Evolutionary conservation across 2,329 filamentous ascomycete species (phyloP).

Genomic region (Anthostomella pinea): DNA sequence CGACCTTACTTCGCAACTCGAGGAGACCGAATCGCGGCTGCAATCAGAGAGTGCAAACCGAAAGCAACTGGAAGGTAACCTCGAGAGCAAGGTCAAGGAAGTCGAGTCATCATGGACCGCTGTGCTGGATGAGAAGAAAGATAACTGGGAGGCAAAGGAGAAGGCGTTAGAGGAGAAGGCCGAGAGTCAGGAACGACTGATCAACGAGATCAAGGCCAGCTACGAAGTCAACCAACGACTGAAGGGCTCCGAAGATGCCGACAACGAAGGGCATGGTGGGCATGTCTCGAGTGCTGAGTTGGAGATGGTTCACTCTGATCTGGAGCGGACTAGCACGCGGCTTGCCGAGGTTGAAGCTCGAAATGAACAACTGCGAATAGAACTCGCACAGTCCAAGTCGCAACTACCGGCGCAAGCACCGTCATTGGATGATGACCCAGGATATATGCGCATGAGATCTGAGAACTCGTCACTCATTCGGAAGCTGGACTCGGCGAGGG

Average conservation of each 20-base stretch:
- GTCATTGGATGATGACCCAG: slow-evolving; percentile 82
- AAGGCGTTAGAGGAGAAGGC: slow-evolving; percentile 87
- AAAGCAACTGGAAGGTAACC: slow-evolving; percentile 70
- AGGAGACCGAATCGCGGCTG: slow-evolving; percentile 77
- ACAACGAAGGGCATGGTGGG: slow-evolving; percentile 53
- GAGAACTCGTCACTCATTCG: slow-evolving; percentile 91
- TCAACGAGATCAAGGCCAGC: slow-evolving; percentile 94
- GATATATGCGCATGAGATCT: slow-evolving; percentile 81
- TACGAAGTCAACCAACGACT: slow-evolving; percentile 94
- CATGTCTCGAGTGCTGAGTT: slow-evolving; percentile 84
- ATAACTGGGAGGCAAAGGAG: slow-evolving; percentile 96
- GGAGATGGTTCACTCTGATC: slow-evolving; percentile 86
- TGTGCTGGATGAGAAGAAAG: slow-evolving; percentile 87
- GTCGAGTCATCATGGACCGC: slow-evolving; percentile 87
- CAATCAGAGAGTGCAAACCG: slow-evolving; percentile 72
- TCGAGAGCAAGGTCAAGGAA: slow-evolving; percentile 81
- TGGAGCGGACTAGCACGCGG: slow-evolving; percentile 83
- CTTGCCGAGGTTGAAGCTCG: slow-evolving; percentile 89
- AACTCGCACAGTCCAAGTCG: slow-evolving; percentile 85
- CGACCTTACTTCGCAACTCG: slow-evolving; percentile 74
- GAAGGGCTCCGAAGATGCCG: slow-evolving; percentile 65
- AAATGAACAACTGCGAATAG: slow-evolving; percentile 88
- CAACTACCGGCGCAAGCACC: slow-evolving; percentile 60
- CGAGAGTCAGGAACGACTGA: slow-evolving; percentile 85
- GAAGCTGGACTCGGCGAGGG: slow-evolving; percentile 77